phyloP scores from a whole-genome alignment of 805 yeast genomes.

The Saturnispora ahearnii region DNA sequence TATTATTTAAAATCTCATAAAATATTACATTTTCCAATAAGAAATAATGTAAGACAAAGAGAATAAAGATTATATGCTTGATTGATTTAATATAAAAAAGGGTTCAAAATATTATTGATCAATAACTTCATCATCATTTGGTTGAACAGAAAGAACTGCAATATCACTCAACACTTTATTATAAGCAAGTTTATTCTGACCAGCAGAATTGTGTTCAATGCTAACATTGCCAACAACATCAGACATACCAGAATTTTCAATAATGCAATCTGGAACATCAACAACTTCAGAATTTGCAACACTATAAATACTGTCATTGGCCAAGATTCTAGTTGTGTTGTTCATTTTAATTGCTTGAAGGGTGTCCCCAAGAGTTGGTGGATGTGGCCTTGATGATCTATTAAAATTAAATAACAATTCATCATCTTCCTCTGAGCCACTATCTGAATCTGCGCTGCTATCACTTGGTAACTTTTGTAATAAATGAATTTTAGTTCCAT shows the following conservation, averaged over 20 bases:
- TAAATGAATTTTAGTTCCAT: conserved; percentile 12
- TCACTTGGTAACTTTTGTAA: not conserved
- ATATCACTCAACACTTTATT: conserved; percentile 4
- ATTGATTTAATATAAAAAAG: not conserved
- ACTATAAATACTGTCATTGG: not conserved
- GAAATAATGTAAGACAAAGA: not conserved
- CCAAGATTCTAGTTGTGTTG: not conserved
- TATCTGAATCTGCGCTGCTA: conserved; percentile 2
- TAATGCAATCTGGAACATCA: conserved; percentile 13
- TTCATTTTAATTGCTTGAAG: not conserved
- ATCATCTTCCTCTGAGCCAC: conserved; percentile 5
- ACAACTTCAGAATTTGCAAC: conserved; percentile 8
- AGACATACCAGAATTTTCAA: not conserved
- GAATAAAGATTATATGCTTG: not conserved
- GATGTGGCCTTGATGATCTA: not conserved
- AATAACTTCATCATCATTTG: not conserved
- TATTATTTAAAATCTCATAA: no score
- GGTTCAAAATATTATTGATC: not conserved
- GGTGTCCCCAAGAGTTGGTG: not conserved
- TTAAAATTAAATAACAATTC: conserved; percentile 12
- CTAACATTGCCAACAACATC: not conserved
- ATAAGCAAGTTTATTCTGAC: conserved; percentile 5
- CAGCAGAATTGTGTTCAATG: conserved; percentile 8
- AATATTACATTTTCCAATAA: no score
- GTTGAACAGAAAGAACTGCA: not conserved